Percentiles rank a stretch among this genome's conserved stretches.
phyloP scores from a whole-genome alignment of 768 basidiomycete species.

The Hygrocybe punicea region DNA sequence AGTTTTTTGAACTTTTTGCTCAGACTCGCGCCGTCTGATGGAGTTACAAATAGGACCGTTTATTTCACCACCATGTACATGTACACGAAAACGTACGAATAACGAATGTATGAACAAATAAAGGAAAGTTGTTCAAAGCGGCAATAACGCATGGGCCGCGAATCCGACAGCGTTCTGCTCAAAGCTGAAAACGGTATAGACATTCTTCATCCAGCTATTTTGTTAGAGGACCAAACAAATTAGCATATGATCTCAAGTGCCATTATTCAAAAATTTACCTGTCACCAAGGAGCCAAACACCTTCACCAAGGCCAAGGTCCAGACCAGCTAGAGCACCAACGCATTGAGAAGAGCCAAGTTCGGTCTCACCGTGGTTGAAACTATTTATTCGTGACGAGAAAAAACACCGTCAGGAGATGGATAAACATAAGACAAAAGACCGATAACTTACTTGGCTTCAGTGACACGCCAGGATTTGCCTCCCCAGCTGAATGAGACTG shows the following conservation, averaged over 20 bases:
- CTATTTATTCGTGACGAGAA: conserved; percentile 5
- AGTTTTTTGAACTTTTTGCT: too few species aligned
- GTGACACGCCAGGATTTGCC: background rate
- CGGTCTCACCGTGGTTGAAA: conserved; percentile 39
- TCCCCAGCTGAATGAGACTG: conserved; percentile 8
- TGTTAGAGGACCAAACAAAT: background rate
- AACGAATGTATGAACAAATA: too few species aligned
- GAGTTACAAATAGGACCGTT: too few species aligned
- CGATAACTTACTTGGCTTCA: conserved; percentile 10
- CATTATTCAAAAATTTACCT: background rate
- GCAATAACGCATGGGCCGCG: background rate
- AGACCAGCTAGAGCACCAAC: conserved; percentile 53
- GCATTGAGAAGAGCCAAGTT: conserved; percentile 43
- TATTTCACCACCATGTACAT: too few species aligned
- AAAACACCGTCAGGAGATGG: background rate
- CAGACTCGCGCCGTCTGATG: too few species aligned
- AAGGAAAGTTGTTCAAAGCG: too few species aligned
- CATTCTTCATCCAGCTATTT: background rate
- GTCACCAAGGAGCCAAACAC: conserved; percentile 12
- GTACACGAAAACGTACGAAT: too few species aligned
- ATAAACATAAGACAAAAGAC: conserved; percentile 16
- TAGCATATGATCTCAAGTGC: background rate
- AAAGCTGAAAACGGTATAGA: conserved; percentile 1
- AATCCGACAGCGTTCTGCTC: conserved; percentile 1
- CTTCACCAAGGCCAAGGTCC: conserved; percentile 18